These are phyloP conservation scores for Cladosporium austrohemisphaericum DNA, from an alignment of 2,329 filamentous ascomycete species.

Conservation along the genomic window DNA sequence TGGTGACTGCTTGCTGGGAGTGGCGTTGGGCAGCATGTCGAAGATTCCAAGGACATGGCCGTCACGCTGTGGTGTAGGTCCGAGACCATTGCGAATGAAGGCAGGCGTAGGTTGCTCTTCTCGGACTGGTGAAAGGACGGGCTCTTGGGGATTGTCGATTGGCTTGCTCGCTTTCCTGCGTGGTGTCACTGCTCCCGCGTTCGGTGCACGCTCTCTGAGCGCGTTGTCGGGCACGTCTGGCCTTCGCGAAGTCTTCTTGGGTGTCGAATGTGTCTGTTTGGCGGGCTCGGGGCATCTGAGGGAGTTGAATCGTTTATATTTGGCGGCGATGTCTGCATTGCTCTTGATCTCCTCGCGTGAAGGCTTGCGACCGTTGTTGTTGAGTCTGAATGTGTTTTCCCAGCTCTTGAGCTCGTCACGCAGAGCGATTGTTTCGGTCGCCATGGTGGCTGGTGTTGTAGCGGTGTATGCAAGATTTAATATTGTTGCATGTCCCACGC, in stretches of 20 bases:
- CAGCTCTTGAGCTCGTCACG: slow-evolving; percentile 69
- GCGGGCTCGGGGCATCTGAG: slow-evolving; percentile 37
- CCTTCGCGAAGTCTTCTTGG: slow-evolving; percentile 21
- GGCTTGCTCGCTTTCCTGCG: slow-evolving; percentile 10
- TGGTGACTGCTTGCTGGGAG: slow-evolving; percentile 19
- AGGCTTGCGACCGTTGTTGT: slow-evolving; percentile 65
- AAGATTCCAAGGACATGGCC: slow-evolving; percentile 74
- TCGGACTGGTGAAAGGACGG: slow-evolving; percentile 22
- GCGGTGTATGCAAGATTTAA: no score
- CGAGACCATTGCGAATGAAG: slow-evolving; percentile 44
- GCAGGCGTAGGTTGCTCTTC: slow-evolving; percentile 27
- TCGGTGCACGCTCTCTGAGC: slow-evolving; percentile 3
- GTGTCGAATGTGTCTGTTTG: slow-evolving; percentile 20
- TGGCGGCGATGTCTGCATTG: slow-evolving; percentile 64
- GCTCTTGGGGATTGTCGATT: slow-evolving; percentile 3
- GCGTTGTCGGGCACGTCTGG: slow-evolving; percentile 4
- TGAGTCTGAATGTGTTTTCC: slow-evolving; percentile 64
- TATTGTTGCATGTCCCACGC: no score
- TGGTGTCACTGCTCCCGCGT: slow-evolving; percentile 8
- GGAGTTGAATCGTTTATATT: slow-evolving; percentile 74
- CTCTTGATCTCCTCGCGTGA: slow-evolving; percentile 71
- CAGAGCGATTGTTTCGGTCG: slow-evolving; percentile 34
- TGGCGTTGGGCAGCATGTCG: slow-evolving; percentile 53
- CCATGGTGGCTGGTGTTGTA: neutral
- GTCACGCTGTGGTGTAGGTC: slow-evolving; percentile 76